Evolutionary conservation across 179 eudicot species (phyloP).

Genomic region (Beta corolliflora): DNA sequence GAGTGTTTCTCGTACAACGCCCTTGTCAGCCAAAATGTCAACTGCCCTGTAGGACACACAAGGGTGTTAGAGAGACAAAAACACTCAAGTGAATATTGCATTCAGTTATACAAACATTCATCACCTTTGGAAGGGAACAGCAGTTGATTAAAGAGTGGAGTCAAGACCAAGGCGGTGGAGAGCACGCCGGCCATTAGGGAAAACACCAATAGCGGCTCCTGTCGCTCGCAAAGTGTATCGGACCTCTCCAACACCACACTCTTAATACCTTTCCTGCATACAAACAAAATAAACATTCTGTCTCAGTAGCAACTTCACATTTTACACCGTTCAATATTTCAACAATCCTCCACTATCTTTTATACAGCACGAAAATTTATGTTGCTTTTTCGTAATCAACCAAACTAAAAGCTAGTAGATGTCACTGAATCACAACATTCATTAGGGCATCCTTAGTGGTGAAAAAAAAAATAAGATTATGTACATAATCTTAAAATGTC

Average conservation of each 20-base stretch:
- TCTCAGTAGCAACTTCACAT: neutral
- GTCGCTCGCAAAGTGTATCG: slow-evolving; percentile 14
- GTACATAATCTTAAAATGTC: too few species aligned
- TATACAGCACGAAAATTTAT: neutral
- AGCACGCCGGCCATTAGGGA: slow-evolving; percentile 40
- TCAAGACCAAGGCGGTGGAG: slow-evolving; percentile 33
- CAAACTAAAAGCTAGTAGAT: neutral
- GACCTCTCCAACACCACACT: slow-evolving; percentile 38
- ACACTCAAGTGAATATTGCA: neutral
- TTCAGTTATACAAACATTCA: neutral
- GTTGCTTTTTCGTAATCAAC: neutral
- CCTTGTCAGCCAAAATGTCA: slow-evolving; percentile 32
- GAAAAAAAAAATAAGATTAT: too few species aligned
- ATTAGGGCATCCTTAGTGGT: too few species aligned
- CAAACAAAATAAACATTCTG: neutral
- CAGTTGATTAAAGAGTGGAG: slow-evolving; percentile 28
- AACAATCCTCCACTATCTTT: neutral
- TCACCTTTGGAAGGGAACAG: slow-evolving; percentile 22
- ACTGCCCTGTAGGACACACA: slow-evolving; percentile 13
- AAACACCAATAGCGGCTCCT: slow-evolving; percentile 32
- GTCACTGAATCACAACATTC: neutral
- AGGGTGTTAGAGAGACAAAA: neutral
- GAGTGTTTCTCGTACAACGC: slow-evolving; percentile 22
- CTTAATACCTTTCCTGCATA: slow-evolving; percentile 34
- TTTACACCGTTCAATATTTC: neutral